Percentiles rank a stretch among this genome's conserved stretches.
phyloP scores from a whole-genome alignment of 805 yeast species.

The Komagataella populi region DNA sequence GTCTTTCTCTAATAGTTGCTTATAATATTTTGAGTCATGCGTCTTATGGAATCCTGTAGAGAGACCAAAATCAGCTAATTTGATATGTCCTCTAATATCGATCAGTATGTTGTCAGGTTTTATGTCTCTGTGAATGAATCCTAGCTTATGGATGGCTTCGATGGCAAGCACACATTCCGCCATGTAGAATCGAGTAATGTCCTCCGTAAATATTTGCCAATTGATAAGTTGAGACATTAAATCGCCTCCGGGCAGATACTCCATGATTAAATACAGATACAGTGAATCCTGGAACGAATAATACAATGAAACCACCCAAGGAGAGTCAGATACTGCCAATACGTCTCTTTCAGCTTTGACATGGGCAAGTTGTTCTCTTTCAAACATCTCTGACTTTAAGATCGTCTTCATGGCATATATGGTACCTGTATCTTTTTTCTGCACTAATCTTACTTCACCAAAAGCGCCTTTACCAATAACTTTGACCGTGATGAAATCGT shows the following conservation, averaged over 20 bases:
- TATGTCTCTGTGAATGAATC: slow-evolving; percentile 93
- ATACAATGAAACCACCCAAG: slow-evolving; percentile 78
- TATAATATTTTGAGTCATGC: slow-evolving; percentile 79
- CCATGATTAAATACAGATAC: slow-evolving; percentile 69
- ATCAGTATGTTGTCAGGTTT: slow-evolving; percentile 87
- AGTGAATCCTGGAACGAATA: slow-evolving; percentile 73
- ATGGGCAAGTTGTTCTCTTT: slow-evolving; percentile 88
- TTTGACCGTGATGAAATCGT: slow-evolving; percentile 80
- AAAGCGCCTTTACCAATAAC: slow-evolving; percentile 95
- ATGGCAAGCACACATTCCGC: slow-evolving; percentile 94
- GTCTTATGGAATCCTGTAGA: slow-evolving; percentile 90
- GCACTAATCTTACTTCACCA: slow-evolving; percentile 93
- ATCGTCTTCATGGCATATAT: slow-evolving; percentile 92
- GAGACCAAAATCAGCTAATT: slow-evolving; percentile 62
- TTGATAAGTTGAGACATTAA: slow-evolving; percentile 91
- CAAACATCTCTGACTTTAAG: slow-evolving; percentile 84
- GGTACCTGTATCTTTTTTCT: slow-evolving; percentile 82
- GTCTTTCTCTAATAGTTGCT: slow-evolving; percentile 65
- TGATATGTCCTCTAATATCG: slow-evolving; percentile 52
- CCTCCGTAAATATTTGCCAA: slow-evolving; percentile 90
- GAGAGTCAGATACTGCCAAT: slow-evolving; percentile 77
- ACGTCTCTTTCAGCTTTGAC: slow-evolving; percentile 96
- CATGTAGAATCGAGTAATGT: slow-evolving; percentile 84
- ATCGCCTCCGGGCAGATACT: slow-evolving; percentile 74
- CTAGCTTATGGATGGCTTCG: slow-evolving; percentile 85